Percentiles rank a stretch among this genome's conserved stretches.
Evolutionary conservation across 2,329 filamentous ascomycete species (phyloP).

Genomic region (Stromatinia cepivora): DNA sequence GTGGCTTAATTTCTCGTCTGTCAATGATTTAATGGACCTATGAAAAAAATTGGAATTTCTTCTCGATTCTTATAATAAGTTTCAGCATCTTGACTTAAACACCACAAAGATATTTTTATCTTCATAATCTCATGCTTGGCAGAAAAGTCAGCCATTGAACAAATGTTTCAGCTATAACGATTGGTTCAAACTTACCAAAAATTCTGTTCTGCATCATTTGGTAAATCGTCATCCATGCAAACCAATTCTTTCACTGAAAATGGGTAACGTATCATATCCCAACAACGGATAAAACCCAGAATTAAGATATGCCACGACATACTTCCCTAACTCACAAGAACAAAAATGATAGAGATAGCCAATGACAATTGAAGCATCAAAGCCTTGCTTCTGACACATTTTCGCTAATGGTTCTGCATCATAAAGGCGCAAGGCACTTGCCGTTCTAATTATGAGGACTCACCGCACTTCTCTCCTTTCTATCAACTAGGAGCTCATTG

Average conservation of each 20-base stretch:
- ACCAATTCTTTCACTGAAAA: neutral
- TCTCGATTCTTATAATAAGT: neutral
- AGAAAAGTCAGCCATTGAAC: neutral
- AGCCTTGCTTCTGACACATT: neutral
- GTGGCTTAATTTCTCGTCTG: neutral
- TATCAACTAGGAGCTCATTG: neutral
- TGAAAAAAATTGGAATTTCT: neutral
- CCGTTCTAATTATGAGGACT: neutral
- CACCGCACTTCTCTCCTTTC: slow-evolving; percentile 1
- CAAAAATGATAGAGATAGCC: neutral
- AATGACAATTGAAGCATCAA: neutral
- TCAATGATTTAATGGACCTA: neutral
- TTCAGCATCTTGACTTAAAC: slow-evolving; percentile 22
- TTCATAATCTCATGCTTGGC: slow-evolving; percentile 10
- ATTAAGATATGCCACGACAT: neutral
- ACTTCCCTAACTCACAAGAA: neutral
- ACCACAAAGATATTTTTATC: slow-evolving; percentile 18
- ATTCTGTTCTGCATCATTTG: neutral
- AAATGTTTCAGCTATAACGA: slow-evolving; percentile 1
- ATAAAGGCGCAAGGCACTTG: slow-evolving; percentile 13
- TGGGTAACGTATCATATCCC: slow-evolving; percentile 13
- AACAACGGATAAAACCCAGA: slow-evolving; percentile 5
- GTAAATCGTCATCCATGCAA: neutral
- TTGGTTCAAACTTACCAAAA: neutral
- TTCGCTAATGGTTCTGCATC: neutral